Evolutionary conservation across 768 basidiomycete species (phyloP).

Genomic region (Trametes sanguinea): DNA sequence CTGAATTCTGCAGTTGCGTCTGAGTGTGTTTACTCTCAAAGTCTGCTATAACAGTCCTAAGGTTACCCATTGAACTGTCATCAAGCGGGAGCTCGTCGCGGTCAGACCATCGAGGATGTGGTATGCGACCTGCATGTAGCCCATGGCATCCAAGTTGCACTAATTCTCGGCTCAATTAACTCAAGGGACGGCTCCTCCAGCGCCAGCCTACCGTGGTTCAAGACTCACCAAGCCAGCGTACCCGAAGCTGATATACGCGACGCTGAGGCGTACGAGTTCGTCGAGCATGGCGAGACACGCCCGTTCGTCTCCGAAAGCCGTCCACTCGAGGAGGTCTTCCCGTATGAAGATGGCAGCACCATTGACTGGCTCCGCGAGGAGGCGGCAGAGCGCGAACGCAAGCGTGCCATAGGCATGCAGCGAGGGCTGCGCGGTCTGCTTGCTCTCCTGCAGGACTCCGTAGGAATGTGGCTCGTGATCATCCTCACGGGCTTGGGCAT

Average conservation of each 20-base stretch:
- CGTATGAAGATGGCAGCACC: slow-evolving; percentile 59
- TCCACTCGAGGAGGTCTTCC: slow-evolving; percentile 5
- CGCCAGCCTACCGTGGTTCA: slow-evolving; percentile 17
- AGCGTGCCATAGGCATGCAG: slow-evolving; percentile 49
- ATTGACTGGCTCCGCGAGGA: slow-evolving; percentile 75
- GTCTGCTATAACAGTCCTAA: too few relatives aligned
- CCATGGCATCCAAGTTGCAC: too few relatives aligned
- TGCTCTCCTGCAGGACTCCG: slow-evolving; percentile 55
- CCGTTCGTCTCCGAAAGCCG: not conserved
- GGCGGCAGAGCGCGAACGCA: slow-evolving; percentile 58
- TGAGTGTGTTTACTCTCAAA: too few relatives aligned
- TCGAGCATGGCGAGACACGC: slow-evolving; percentile 14
- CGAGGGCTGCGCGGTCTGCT: slow-evolving; percentile 58
- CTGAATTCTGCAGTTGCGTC: too few relatives aligned
- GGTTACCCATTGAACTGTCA: too few relatives aligned
- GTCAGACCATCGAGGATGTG: too few relatives aligned
- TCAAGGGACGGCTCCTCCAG: slow-evolving; percentile 13
- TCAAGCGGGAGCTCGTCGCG: too few relatives aligned
- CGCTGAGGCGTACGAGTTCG: slow-evolving; percentile 29
- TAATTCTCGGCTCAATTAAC: too few relatives aligned
- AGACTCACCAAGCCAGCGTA: not conserved
- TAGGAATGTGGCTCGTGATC: slow-evolving; percentile 67
- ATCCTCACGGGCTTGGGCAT: slow-evolving; percentile 66
- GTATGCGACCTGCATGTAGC: too few relatives aligned
- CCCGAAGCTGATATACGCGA: slow-evolving; percentile 14